Conservation (phyloP, 2,329 filamentous ascomycete genomes). For the Hymenotorrendiella dingleyae region DNA sequence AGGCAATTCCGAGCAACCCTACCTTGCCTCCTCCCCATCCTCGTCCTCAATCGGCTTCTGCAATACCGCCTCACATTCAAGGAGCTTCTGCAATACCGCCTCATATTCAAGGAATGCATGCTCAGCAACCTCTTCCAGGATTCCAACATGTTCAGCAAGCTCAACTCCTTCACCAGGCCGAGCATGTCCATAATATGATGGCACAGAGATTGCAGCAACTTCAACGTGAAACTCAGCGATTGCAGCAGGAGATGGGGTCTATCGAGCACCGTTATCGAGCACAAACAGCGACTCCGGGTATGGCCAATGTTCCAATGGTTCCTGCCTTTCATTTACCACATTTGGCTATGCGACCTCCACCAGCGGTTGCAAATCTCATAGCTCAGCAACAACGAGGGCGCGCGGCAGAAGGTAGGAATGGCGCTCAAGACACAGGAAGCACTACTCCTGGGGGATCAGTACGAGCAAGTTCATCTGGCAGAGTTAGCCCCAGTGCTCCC, state of each 20-base stretch:
- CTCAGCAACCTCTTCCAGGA: constrained; percentile 21
- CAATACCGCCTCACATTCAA: constrained; percentile 18
- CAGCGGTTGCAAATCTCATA: constrained; percentile 20
- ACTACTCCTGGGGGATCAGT: constrained; percentile 13
- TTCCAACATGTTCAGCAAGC: constrained; percentile 25
- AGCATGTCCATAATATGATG: constrained; percentile 18
- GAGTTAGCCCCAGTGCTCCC: constrained; percentile 26
- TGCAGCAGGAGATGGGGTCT: constrained; percentile 32
- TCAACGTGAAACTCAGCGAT: constrained; percentile 41
- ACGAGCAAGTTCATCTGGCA: constrained; percentile 23
- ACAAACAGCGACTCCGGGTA: constrained; percentile 5
- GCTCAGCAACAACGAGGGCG: constrained; percentile 25
- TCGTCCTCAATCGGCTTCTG: constrained; percentile 20
- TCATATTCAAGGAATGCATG: constrained; percentile 14
- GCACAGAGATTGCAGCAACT: constrained; percentile 41
- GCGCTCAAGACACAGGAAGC: constrained; percentile 17
- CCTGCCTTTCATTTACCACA: constrained; percentile 14
- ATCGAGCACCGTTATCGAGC: constrained; percentile 19
- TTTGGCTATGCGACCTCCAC: constrained; percentile 9
- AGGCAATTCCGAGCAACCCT: constrained; percentile 8
- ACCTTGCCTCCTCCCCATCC: constrained; percentile 9
- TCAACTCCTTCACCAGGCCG: constrained; percentile 17
- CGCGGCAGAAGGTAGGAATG: constrained; percentile 22
- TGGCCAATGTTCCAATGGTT: constrained; percentile 5
- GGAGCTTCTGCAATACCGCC: constrained; percentile 17